These are phyloP conservation scores for Fraxinus ornus DNA, from an alignment of 305 asterid genomes.

Conservation along the genomic window DNA sequence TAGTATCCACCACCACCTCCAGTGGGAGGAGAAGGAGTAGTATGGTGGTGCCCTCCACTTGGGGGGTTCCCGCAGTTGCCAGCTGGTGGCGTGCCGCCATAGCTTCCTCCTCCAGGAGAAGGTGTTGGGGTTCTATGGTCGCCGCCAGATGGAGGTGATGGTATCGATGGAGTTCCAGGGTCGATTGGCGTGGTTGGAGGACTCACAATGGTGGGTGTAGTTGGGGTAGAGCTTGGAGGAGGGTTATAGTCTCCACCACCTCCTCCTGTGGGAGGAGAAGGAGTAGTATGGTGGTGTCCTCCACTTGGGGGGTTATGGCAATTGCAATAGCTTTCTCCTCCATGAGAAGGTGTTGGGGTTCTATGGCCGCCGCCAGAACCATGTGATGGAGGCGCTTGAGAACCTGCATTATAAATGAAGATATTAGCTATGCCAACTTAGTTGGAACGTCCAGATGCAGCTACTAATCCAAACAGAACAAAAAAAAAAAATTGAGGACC, in stretches of 20 bases:
- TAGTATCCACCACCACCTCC: slow-evolving; percentile 42
- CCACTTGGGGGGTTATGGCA: slow-evolving; percentile 57
- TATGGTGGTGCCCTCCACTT: slow-evolving; percentile 46
- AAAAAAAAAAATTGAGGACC: slow-evolving; percentile 23
- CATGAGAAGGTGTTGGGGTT: slow-evolving; percentile 33
- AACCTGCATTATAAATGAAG: slow-evolving; percentile 25
- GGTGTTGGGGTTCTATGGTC: slow-evolving; percentile 37
- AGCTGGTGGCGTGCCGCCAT: slow-evolving; percentile 39
- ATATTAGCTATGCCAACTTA: neutral
- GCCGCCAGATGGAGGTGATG: slow-evolving; percentile 61
- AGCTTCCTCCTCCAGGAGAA: slow-evolving; percentile 41
- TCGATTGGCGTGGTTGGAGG: slow-evolving; percentile 48
- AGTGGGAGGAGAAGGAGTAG: slow-evolving; percentile 31
- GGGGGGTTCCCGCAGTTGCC: slow-evolving; percentile 59
- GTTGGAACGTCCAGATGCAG: neutral
- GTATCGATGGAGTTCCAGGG: slow-evolving; percentile 49
- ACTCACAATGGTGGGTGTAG: slow-evolving; percentile 25
- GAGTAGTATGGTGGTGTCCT: slow-evolving; percentile 42
- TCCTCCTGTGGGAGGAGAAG: slow-evolving; percentile 32
- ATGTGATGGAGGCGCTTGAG: slow-evolving; percentile 41
- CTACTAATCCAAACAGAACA: neutral
- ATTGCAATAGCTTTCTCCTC: slow-evolving; percentile 42
- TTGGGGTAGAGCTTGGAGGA: slow-evolving; percentile 44
- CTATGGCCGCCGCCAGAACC: slow-evolving; percentile 48
- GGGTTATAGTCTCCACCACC: slow-evolving; percentile 41